Percentiles rank a stretch among this genome's conserved stretches.
Evolutionary conservation across 179 eudicot genomes (phyloP).

Genomic region (Camellia oleifera): DNA sequence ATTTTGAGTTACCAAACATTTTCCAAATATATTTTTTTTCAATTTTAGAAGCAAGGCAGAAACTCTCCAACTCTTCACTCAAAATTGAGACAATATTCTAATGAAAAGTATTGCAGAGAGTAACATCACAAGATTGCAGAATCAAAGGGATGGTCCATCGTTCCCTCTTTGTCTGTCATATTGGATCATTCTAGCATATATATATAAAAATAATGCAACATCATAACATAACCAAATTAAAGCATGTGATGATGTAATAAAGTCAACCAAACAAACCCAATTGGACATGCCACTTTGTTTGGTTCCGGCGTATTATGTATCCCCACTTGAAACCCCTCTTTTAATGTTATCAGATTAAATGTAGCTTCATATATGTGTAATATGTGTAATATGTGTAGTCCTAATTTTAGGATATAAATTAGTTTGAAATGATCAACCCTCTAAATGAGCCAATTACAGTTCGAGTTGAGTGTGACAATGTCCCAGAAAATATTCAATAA

Average conservation of each 20-base stretch:
- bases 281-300: not conserved
- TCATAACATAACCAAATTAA: no score
- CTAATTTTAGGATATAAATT: not conserved
- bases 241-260: not conserved
- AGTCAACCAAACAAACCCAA: conserved; percentile 7
- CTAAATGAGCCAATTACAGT: no score
- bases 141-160: conserved; percentile 29
- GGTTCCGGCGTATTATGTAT: not conserved
- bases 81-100: no score
- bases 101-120: conserved; percentile 13
- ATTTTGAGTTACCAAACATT: no score
- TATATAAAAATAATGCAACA: no score
- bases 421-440: not conserved
- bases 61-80: no score
- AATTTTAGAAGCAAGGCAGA: no score
- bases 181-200: not conserved
- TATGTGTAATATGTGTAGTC: not conserved
- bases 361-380: not conserved
- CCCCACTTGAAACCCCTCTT: not conserved
- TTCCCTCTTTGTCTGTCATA: conserved; percentile 4
- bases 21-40: no score
- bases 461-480: no score
- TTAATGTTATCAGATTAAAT: not conserved
- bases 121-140: conserved; percentile 34
- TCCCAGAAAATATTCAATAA: no score